Evolutionary conservation across 108 stramenopile species (phyloP).

Genomic region (Pinguiococcus pyrenoidosus): DNA sequence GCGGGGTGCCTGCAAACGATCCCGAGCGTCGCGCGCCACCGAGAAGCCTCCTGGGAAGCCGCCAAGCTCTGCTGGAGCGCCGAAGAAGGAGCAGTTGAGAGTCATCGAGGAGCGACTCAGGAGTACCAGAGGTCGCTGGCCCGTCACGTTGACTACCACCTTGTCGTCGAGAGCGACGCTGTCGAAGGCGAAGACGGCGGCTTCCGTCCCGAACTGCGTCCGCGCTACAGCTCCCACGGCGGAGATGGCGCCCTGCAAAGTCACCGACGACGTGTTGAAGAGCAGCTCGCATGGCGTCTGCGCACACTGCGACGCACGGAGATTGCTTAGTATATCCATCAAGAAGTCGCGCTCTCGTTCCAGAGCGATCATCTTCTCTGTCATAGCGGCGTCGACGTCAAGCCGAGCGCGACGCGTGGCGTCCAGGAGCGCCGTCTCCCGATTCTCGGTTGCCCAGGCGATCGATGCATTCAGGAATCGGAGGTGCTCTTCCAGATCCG

Average conservation of each 20-base stretch:
- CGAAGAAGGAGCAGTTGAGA: constrained; percentile 44
- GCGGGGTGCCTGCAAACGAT: constrained; percentile 15
- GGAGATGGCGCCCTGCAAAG: constrained; percentile 41
- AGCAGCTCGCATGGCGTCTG: constrained; percentile 35
- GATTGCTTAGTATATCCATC: constrained; percentile 4
- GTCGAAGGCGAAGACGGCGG: constrained; percentile 58
- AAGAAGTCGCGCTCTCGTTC: constrained; percentile 10
- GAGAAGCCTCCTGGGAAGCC: constrained; percentile 62
- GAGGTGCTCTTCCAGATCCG: background rate
- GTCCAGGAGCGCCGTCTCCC: constrained; percentile 5
- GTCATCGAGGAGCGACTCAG: constrained; percentile 43
- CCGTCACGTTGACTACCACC: constrained; percentile 43
- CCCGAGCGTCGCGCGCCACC: constrained; percentile 35
- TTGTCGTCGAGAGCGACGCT: constrained; percentile 54
- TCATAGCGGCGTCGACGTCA: background rate
- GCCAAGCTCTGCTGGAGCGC: constrained; percentile 46
- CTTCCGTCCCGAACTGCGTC: constrained; percentile 50
- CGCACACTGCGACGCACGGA: constrained; percentile 39
- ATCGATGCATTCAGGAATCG: background rate
- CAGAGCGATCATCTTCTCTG: background rate
- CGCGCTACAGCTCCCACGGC: constrained; percentile 39
- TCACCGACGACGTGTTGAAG: constrained; percentile 55
- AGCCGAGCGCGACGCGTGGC: background rate
- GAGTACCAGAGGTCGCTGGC: constrained; percentile 55
- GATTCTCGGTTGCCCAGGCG: background rate